These are phyloP conservation scores for Carex pumila DNA, from an alignment of 176 grass and related monocot genomes.

Conservation along the genomic window DNA sequence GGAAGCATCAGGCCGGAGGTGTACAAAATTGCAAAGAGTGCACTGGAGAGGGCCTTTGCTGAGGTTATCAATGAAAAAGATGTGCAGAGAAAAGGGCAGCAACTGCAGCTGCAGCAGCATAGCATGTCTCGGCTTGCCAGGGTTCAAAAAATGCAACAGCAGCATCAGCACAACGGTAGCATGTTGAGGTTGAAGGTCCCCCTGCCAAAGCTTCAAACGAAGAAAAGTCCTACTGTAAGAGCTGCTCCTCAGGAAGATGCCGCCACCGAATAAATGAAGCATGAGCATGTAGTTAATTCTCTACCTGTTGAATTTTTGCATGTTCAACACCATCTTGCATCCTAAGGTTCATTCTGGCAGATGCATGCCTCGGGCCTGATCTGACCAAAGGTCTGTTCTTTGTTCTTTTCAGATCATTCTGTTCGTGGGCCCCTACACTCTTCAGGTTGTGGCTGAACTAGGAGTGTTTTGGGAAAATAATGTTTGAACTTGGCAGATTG, in stretches of 20 bases:
- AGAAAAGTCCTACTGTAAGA: slow-evolving; percentile 28
- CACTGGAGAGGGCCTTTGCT: slow-evolving; percentile 43
- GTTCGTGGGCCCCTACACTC: neutral
- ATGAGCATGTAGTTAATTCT: neutral
- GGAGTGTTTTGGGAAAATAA: neutral
- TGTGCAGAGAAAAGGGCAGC: slow-evolving; percentile 26
- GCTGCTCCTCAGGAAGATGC: slow-evolving; percentile 10
- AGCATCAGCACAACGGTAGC: neutral
- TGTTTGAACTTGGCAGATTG: neutral
- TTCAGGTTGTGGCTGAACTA: neutral
- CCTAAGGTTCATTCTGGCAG: neutral
- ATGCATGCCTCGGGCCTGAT: neutral
- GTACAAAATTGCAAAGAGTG: slow-evolving; percentile 55
- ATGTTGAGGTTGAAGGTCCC: slow-evolving; percentile 23
- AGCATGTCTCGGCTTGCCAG: slow-evolving; percentile 32
- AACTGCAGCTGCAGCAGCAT: slow-evolving; percentile 21
- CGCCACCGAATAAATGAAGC: neutral
- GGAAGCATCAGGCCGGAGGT: slow-evolving; percentile 26
- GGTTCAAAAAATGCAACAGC: slow-evolving; percentile 40
- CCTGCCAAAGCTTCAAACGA: slow-evolving; percentile 34
- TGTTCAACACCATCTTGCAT: neutral
- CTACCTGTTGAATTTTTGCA: neutral
- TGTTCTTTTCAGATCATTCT: neutral
- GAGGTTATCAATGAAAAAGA: slow-evolving; percentile 39
- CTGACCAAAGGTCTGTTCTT: neutral